phyloP scores from a whole-genome alignment of 257 asterid species.

The Solanum chilense region DNA sequence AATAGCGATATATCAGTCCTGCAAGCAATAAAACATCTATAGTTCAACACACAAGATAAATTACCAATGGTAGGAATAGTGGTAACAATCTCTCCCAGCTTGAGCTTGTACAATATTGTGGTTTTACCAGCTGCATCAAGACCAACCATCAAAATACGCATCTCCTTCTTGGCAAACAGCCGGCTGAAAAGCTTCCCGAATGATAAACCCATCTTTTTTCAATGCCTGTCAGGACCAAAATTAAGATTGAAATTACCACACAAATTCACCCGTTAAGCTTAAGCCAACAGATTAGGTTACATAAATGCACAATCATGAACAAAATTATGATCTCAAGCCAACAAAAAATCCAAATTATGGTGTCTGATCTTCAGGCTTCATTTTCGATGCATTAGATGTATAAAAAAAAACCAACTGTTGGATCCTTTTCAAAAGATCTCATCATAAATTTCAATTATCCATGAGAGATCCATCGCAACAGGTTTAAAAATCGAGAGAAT shows the following conservation, averaged over 20 bases:
- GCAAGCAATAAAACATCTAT: background rate
- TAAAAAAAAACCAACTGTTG: background rate
- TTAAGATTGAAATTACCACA: background rate
- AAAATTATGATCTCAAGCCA: background rate
- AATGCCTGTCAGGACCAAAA: slow-evolving; percentile 16
- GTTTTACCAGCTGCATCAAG: slow-evolving; percentile 89
- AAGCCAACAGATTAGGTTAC: background rate
- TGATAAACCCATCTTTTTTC: slow-evolving; percentile 60
- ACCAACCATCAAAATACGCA: slow-evolving; percentile 82
- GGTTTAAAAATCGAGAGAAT: background rate
- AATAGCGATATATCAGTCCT: background rate
- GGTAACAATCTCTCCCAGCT: slow-evolving; percentile 76
- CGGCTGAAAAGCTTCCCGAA: slow-evolving; percentile 70
- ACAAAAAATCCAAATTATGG: background rate
- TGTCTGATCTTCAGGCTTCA: background rate
- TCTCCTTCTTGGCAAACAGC: slow-evolving; percentile 73
- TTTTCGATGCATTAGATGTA: background rate
- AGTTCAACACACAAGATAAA: slow-evolving; percentile 3
- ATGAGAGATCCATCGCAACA: background rate
- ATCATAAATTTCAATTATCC: background rate
- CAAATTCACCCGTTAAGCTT: background rate
- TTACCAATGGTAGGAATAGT: slow-evolving; percentile 74
- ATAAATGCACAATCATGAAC: background rate
- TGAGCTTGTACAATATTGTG: slow-evolving; percentile 70
- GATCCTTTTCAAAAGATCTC: background rate